Percentiles rank a stretch among this genome's conserved stretches.
Evolutionary conservation across 129 eudicot species (phyloP).

Genomic region (Flaveria brownii): DNA sequence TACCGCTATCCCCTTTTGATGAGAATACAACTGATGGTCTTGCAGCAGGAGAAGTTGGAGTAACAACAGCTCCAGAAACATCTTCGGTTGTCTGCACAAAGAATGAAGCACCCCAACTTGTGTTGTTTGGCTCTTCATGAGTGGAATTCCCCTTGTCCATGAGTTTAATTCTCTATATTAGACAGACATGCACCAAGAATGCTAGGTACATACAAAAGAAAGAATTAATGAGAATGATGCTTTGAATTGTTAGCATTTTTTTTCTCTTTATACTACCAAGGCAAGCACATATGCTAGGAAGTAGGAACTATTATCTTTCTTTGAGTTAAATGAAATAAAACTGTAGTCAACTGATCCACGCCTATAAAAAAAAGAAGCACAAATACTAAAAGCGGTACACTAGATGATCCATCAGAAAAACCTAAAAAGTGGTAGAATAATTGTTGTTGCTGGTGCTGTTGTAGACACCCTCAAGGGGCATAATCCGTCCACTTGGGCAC

Average conservation of each 20-base stretch:
- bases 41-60: constrained; percentile 73
- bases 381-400: not conserved
- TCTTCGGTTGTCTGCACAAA: constrained; percentile 74
- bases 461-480: not conserved
- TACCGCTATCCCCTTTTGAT: constrained; percentile 70
- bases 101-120: constrained; percentile 80
- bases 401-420: constrained; percentile 15
- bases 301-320: not conserved
- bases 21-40: constrained; percentile 84
- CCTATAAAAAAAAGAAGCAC: not conserved
- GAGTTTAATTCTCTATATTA: constrained; percentile 25
- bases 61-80: constrained; percentile 65
- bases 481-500: not conserved
- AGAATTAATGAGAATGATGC: not conserved
- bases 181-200: constrained; percentile 18
- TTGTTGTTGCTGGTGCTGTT: not conserved
- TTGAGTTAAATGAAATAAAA: not conserved
- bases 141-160: constrained; percentile 50
- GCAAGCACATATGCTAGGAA: not conserved
- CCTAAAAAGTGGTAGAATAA: constrained; percentile 22
- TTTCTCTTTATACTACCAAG: constrained; percentile 6
- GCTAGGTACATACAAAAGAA: constrained; percentile 7
- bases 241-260: not conserved
- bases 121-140: constrained; percentile 63
- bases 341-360: not conserved